Evolutionary conservation across 2,329 filamentous ascomycete species (phyloP).

Genomic region (Neobulgaria alba): DNA sequence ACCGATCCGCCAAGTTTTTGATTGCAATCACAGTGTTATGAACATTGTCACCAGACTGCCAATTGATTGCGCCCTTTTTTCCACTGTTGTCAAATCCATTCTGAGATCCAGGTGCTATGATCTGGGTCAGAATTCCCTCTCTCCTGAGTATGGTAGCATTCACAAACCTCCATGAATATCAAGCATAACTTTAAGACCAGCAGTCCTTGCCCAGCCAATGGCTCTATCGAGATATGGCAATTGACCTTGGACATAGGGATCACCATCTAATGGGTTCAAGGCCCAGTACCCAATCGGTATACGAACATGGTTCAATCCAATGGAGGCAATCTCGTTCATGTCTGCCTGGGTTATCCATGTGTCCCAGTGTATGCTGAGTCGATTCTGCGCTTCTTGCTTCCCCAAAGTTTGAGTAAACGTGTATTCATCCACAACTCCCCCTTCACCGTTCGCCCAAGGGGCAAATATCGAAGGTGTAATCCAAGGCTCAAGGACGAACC

Average conservation of each 20-base stretch:
- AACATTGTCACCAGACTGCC: conserved; percentile 37
- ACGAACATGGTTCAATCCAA: conserved; percentile 52
- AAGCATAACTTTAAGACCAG: conserved; percentile 55
- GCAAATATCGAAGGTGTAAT: conserved; percentile 49
- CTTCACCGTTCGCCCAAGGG: conserved; percentile 23
- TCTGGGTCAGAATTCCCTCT: too few relatives aligned
- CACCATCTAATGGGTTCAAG: conserved; percentile 40
- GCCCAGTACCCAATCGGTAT: conserved; percentile 63
- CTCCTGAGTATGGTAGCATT: too few relatives aligned
- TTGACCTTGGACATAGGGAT: conserved; percentile 56
- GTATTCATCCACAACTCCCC: conserved; percentile 29
- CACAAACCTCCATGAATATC: conserved; percentile 56
- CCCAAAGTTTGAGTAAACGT: conserved; percentile 37
- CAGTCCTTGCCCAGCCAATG: conserved; percentile 47
- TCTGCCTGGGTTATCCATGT: conserved; percentile 40
- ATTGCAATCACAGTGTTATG: conserved; percentile 31
- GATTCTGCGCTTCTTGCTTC: conserved; percentile 33
- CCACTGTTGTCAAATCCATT: conserved; percentile 58
- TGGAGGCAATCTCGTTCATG: conserved; percentile 33
- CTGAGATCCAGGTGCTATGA: conserved; percentile 46
- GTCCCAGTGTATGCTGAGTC: conserved; percentile 48
- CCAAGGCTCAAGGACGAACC: conserved; percentile 34
- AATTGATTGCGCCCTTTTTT: conserved; percentile 36
- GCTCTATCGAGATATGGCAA: conserved; percentile 47
- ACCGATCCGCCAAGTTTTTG: conserved; percentile 32